Evolutionary conservation across 2,329 filamentous ascomycete genomes (phyloP).

Genomic region (Botrytis hyacinthi): DNA sequence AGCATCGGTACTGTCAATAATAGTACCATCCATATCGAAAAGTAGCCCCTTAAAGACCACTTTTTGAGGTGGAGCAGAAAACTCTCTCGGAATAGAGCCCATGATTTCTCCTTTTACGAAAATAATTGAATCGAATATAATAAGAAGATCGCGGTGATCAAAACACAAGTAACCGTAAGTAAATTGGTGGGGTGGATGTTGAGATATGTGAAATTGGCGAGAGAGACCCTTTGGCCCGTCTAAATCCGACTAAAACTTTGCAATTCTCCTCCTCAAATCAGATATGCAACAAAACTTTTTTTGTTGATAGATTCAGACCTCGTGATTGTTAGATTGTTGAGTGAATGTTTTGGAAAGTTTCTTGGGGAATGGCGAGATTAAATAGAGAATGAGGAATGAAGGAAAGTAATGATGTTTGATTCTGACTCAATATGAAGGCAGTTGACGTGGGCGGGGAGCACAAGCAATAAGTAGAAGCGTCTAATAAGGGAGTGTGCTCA

Average conservation of each 20-base stretch:
- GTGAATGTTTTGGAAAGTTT: not conserved
- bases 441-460: slow-evolving; percentile 18
- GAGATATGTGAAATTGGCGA: slow-evolving; percentile 29
- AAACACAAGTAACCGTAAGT: slow-evolving; percentile 28
- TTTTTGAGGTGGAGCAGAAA: slow-evolving; percentile 30
- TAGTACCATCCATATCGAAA: slow-evolving; percentile 74
- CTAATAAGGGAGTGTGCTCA: slow-evolving; percentile 6
- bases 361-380: not conserved
- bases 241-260: not conserved
- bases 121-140: not conserved
- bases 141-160: slow-evolving; percentile 1
- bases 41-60: slow-evolving; percentile 34
- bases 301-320: slow-evolving; percentile 19
- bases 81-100: slow-evolving; percentile 30
- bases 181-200: slow-evolving; percentile 29
- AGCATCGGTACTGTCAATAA: slow-evolving; percentile 77
- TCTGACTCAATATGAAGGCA: not conserved
- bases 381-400: not conserved
- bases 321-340: not conserved
- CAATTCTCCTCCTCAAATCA: slow-evolving; percentile 18
- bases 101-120: slow-evolving; percentile 21
- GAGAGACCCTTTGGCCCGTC: slow-evolving; percentile 7
- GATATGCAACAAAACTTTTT: slow-evolving; percentile 24
- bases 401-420: not conserved
- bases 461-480: slow-evolving; percentile 20